Evolutionary conservation across 345 rosid genomes (phyloP).

Genomic region (Atalantia buxifolia): DNA sequence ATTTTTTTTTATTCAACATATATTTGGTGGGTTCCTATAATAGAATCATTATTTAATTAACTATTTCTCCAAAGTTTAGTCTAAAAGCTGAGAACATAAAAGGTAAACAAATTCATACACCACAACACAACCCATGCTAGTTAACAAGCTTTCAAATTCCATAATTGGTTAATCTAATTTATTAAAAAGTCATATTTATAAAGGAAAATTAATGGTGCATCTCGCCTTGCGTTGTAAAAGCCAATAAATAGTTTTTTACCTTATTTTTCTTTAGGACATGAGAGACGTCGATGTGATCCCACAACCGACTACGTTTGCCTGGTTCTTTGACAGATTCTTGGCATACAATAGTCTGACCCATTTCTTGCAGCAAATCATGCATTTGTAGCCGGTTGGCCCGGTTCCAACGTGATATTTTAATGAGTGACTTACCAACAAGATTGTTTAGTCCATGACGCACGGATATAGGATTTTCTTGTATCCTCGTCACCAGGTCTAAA

Average conservation of each 20-base stretch:
- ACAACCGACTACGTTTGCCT: conserved; percentile 4
- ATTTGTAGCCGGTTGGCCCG: conserved; percentile 6
- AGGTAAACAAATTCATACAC: no score
- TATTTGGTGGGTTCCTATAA: no score
- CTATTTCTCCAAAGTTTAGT: no score
- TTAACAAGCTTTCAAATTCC: no score
- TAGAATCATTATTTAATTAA: no score
- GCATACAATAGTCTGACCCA: conserved; percentile 9
- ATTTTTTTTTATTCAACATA: background rate
- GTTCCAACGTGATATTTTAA: conserved; percentile 9
- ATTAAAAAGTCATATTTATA: no score
- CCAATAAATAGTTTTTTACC: background rate
- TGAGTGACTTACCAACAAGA: conserved; percentile 29
- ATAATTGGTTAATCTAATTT: no score
- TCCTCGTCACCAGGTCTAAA: conserved; percentile 10
- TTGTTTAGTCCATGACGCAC: no score
- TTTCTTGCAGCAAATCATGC: conserved; percentile 43
- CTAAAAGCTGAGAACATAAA: no score
- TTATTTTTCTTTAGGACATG: background rate
- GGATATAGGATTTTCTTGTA: conserved; percentile 11
- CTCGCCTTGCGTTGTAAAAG: background rate
- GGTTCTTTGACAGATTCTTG: background rate
- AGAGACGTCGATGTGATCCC: background rate
- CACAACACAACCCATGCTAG: no score
- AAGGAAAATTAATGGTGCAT: no score